Evolutionary conservation across 106 monocot species (phyloP), one percentile per base, ranked within the genome.

Genomic region (Gastrodia elata): DNA sequence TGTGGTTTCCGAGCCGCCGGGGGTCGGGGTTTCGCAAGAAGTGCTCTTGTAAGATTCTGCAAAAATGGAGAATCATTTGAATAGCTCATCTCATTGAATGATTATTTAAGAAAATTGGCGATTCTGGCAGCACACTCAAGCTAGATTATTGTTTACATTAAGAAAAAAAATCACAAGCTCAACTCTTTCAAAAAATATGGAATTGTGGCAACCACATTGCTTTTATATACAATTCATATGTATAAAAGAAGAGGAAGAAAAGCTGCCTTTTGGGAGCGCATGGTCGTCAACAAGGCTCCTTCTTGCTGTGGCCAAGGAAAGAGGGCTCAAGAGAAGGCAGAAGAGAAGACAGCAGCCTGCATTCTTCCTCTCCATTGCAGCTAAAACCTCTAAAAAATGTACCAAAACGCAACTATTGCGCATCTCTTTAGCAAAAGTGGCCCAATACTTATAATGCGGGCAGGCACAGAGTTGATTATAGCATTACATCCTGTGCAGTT

Each of bases 241-340:
- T 9, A 43, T 1, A 1, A 43, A 11, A 67, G 33, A 14, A 1
- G 18, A 67, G 37, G 8, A 1, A 33, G 25, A 37, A 1, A 6
- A 32, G 1, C 39, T 57, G 24, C 59, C 61, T 71, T 71, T 57
- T 20, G 72, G 78, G 36, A 73, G n/a, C n/a, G n/a, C 78, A 67
- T 59, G 65, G 40, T 46, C 9, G 73, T 78, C 71, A 0, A 58
- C 61, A 22, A 68, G 46, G 32, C 13, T 68, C 13, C 44, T 34
- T 16, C 75, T 18, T 14, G 25, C 27, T 14, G 25, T 27, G 26
- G 27, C 22, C 32, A 38, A 49, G 67, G 37, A 24, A 37, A 72
- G 26, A 28, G 15, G 64, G 22, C 46, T 65, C 7, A 41, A 24
- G 3, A 69, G 38, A 18, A 40, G n/a, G 20, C 20, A 40, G 5